phyloP scores from a whole-genome alignment of 140 eudicot species.

The Bidens hawaiensis region DNA sequence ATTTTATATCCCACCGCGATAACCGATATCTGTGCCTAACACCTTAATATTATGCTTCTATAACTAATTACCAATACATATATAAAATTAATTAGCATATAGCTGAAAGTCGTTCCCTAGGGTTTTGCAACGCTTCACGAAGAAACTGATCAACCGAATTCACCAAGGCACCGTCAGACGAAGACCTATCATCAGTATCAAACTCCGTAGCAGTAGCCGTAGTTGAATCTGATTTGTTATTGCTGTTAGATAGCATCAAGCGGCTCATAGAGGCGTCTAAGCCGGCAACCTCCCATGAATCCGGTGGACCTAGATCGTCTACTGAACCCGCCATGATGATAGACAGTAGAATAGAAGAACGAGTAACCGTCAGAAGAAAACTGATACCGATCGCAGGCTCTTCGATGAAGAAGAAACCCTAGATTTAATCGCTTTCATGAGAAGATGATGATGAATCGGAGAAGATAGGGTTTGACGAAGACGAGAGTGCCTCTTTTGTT shows the following conservation, averaged over 20 bases:
- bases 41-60: no score
- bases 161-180: slow-evolving; percentile 34
- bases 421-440: slow-evolving; percentile 38
- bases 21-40: no score
- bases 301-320: slow-evolving; percentile 64
- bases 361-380: slow-evolving; percentile 39
- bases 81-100: no score
- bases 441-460: slow-evolving; percentile 12
- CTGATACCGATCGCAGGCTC: slow-evolving; percentile 17
- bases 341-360: no score
- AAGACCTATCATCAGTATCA: slow-evolving; percentile 26
- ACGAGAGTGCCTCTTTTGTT: slow-evolving; percentile 13
- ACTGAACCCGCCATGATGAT: slow-evolving; percentile 72
- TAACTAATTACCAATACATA: background rate
- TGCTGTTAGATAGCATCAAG: slow-evolving; percentile 47
- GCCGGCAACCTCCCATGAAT: slow-evolving; percentile 95
- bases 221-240: slow-evolving; percentile 16
- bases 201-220: slow-evolving; percentile 20
- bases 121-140: slow-evolving; percentile 95
- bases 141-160: slow-evolving; percentile 92
- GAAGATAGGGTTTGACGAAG: slow-evolving; percentile 63
- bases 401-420: slow-evolving; percentile 23
- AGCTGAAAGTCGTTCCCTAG: slow-evolving; percentile 98
- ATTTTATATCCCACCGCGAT: no score
- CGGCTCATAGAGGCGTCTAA: slow-evolving; percentile 79